A percentile compares a stretch with the other conserved stretches of the same genome.
Conservation (phyloP, 2,329 filamentous ascomycete genomes). For the Scedosporium minutisporum region DNA sequence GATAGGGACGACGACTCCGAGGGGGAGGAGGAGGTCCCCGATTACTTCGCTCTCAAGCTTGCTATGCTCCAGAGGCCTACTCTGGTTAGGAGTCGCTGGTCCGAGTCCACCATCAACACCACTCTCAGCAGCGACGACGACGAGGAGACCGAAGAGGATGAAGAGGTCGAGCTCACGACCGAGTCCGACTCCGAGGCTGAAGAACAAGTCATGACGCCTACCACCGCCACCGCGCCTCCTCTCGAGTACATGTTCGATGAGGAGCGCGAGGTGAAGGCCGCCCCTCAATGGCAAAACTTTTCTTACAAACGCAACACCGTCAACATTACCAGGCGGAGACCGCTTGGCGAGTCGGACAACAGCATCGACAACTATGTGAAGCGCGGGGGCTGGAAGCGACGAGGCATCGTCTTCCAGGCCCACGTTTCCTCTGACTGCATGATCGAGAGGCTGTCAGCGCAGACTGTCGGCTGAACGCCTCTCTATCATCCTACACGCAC, state of each 20-base stretch:
- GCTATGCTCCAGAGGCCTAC: slow-evolving; percentile 12
- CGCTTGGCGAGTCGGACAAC: slow-evolving; percentile 27
- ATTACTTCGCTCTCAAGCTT: slow-evolving; percentile 24
- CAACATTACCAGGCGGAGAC: slow-evolving; percentile 18
- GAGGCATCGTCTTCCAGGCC: slow-evolving; percentile 28
- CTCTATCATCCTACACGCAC: background rate
- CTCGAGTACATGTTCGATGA: slow-evolving; percentile 3
- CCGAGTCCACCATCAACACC: slow-evolving; percentile 30
- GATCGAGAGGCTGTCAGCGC: slow-evolving; percentile 2
- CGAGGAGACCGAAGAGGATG: slow-evolving; percentile 14
- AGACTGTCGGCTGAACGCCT: slow-evolving; percentile 1
- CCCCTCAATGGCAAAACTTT: slow-evolving; percentile 21
- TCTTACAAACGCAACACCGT: slow-evolving; percentile 21
- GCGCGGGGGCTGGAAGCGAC: slow-evolving; percentile 33
- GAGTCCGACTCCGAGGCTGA: slow-evolving; percentile 8
- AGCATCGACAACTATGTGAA: slow-evolving; percentile 31
- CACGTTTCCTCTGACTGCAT: background rate
- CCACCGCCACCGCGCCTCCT: slow-evolving; percentile 7
- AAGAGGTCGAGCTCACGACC: slow-evolving; percentile 14
- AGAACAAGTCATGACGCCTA: background rate
- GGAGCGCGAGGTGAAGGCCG: slow-evolving; percentile 1
- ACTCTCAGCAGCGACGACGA: slow-evolving; percentile 14
- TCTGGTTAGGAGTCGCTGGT: slow-evolving; percentile 30
- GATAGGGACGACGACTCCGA: slow-evolving; percentile 10
- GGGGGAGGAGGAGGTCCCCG: slow-evolving; percentile 7